Conservation (phyloP, 208 protist genomes). For the Leishmania turanica region DNA sequence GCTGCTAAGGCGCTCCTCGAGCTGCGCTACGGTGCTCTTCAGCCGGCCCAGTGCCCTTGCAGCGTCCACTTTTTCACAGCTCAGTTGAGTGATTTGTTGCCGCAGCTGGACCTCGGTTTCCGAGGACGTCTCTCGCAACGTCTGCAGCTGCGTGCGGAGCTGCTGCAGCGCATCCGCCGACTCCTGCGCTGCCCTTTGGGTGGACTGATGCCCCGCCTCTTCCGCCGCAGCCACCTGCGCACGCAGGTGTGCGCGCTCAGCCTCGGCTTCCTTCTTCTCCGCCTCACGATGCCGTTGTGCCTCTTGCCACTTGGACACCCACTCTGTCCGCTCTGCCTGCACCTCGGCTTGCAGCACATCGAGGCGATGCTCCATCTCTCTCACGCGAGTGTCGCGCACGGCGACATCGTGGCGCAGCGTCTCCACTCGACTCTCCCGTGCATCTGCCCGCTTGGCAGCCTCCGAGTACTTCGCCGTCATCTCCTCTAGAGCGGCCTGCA, state of each 20-base stretch:
- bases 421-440: not conserved
- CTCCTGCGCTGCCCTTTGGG: not conserved
- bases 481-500: constrained; percentile 18
- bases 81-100: constrained; percentile 17
- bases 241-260: constrained; percentile 5
- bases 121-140: constrained; percentile 4
- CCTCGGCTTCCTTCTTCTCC: constrained; percentile 13
- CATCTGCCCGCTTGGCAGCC: constrained; percentile 1
- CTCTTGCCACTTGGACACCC: constrained; percentile 31
- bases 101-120: constrained; percentile 16
- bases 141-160: constrained; percentile 25
- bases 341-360: constrained; percentile 21
- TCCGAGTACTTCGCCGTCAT: constrained; percentile 9
- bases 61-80: constrained; percentile 10
- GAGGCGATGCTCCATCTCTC: constrained; percentile 21
- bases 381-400: constrained; percentile 3
- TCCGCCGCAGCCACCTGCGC: constrained; percentile 9
- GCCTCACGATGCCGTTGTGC: constrained; percentile 24
- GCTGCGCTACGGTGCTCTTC: constrained; percentile 10
- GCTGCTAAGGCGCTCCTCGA: constrained; percentile 12
- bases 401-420: constrained; percentile 7
- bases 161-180: constrained; percentile 17
- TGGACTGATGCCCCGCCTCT: not conserved
- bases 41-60: constrained; percentile 12
- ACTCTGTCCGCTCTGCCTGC: constrained; percentile 33